Conservation (phyloP, 2,329 filamentous ascomycete genomes). For the Pochonia chlamydosporia region DNA sequence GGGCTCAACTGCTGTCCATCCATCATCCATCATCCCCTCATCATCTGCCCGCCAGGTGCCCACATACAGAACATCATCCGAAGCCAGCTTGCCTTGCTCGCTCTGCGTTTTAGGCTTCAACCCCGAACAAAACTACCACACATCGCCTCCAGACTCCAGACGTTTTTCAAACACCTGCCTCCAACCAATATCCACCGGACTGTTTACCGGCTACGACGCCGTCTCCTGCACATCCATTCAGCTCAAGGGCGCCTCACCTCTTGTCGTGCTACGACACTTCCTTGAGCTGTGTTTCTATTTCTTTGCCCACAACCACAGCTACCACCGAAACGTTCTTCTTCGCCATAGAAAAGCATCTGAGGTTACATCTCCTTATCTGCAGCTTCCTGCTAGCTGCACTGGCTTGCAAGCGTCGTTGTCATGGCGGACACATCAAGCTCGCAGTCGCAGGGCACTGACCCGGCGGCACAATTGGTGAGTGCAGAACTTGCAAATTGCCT, state of each 20-base stretch:
- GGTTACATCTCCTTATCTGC: conserved; percentile 5
- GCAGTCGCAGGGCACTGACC: conserved; percentile 14
- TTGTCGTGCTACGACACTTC: background rate
- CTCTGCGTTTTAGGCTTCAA: background rate
- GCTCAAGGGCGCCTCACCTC: no score
- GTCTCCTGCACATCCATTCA: no score
- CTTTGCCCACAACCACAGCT: background rate
- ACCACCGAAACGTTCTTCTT: background rate
- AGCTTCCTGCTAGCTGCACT: conserved; percentile 8
- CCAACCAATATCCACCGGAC: no score
- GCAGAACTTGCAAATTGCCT: background rate
- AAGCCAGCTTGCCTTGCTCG: background rate
- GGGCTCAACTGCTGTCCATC: no score
- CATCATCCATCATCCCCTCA: background rate
- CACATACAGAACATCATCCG: background rate
- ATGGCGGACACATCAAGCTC: conserved; percentile 20
- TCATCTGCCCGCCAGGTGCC: background rate
- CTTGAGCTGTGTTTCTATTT: no score
- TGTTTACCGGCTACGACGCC: no score
- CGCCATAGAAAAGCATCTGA: background rate
- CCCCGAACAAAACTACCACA: background rate
- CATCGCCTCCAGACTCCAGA: background rate
- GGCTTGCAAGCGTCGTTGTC: conserved; percentile 12
- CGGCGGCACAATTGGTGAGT: conserved; percentile 15
- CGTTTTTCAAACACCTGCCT: no score